Evolutionary conservation across 83 land plant species (phyloP).

Genomic region (Larix sibirica): DNA sequence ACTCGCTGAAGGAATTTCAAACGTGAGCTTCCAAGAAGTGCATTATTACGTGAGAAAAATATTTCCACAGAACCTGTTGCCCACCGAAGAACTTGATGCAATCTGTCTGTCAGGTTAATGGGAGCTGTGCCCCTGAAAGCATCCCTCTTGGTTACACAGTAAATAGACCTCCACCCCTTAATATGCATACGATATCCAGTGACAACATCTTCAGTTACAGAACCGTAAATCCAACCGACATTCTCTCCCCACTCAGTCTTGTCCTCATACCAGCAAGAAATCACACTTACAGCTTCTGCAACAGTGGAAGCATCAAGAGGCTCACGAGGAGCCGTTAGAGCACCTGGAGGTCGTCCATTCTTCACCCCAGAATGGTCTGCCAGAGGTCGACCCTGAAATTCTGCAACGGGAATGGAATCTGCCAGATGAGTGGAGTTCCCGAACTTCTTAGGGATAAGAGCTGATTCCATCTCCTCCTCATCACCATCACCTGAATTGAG

Average conservation of each 20-base stretch:
- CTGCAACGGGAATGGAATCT: constrained; percentile 60
- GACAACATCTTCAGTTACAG: constrained; percentile 64
- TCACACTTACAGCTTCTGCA: constrained; percentile 62
- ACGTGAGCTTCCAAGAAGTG: constrained; percentile 62
- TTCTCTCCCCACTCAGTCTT: constrained; percentile 68
- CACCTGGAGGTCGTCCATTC: constrained; percentile 60
- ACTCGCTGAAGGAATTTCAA: constrained; percentile 73
- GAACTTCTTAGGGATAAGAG: constrained; percentile 46
- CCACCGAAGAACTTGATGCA: constrained; percentile 83
- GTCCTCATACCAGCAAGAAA: constrained; percentile 67
- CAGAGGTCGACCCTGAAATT: constrained; percentile 61
- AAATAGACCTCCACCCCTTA: constrained; percentile 67
- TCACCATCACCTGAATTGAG: constrained; percentile 25
- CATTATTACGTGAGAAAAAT: constrained; percentile 82
- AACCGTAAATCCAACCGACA: constrained; percentile 74
- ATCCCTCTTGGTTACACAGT: constrained; percentile 66
- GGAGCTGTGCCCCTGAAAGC: constrained; percentile 78
- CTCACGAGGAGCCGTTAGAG: constrained; percentile 43
- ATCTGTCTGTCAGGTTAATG: constrained; percentile 71
- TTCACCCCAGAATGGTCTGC: constrained; percentile 55
- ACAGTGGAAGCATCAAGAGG: constrained; percentile 55
- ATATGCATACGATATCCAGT: constrained; percentile 73
- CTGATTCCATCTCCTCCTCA: constrained; percentile 45
- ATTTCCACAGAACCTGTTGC: constrained; percentile 82
- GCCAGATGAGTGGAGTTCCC: constrained; percentile 47